Percentiles rank a stretch among this genome's conserved stretches.
phyloP scores from a whole-genome alignment of 192 early-diverging fungal genomes.

The Backusella tarrabulga region DNA sequence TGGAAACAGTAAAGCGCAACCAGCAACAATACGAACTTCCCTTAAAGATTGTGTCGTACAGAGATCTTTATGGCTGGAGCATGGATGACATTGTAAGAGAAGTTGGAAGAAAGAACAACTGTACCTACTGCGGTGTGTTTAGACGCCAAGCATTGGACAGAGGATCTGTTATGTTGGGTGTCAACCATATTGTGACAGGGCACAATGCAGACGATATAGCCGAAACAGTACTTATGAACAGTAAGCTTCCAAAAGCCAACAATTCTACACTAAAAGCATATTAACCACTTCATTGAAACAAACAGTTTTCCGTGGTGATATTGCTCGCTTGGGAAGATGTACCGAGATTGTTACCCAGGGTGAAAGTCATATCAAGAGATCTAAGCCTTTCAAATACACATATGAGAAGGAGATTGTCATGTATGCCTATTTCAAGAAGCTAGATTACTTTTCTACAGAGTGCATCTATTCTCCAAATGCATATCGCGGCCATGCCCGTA shows the following conservation, averaged over 20 bases:
- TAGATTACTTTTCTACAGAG: slow-evolving; percentile 99
- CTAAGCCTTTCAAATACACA: slow-evolving; percentile 98
- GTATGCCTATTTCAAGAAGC: slow-evolving; percentile 95
- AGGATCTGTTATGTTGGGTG: slow-evolving; percentile 85
- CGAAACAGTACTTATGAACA: slow-evolving; percentile 98
- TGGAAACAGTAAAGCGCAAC: slow-evolving; percentile 97
- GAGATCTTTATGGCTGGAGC: slow-evolving; percentile 96
- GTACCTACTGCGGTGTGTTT: slow-evolving; percentile 99
- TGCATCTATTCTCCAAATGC: slow-evolving; percentile 98
- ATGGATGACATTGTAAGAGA: slow-evolving; percentile 98
- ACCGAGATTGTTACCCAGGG: slow-evolving; percentile 87
- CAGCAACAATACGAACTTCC: slow-evolving; percentile 92
- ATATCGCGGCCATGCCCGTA: slow-evolving; percentile 92
- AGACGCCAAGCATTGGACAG: slow-evolving; percentile 95
- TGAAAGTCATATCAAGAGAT: slow-evolving; percentile 76
- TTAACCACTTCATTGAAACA: slow-evolving; percentile 28
- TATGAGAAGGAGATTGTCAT: slow-evolving; percentile 99
- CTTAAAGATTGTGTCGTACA: slow-evolving; percentile 90
- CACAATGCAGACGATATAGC: slow-evolving; percentile 99
- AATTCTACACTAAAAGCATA: too few relatives aligned
- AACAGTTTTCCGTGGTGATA: slow-evolving; percentile 85
- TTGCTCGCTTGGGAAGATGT: slow-evolving; percentile 87
- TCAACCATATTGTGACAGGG: slow-evolving; percentile 97
- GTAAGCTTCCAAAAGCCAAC: slow-evolving; percentile 39
- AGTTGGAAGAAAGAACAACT: slow-evolving; percentile 97